Percentiles rank a stretch among this genome's conserved stretches.
These are phyloP conservation scores for Fomitiporia mediterranea DNA, from an alignment of 1,284 basidiomycete genomes.

Conservation along the genomic window DNA sequence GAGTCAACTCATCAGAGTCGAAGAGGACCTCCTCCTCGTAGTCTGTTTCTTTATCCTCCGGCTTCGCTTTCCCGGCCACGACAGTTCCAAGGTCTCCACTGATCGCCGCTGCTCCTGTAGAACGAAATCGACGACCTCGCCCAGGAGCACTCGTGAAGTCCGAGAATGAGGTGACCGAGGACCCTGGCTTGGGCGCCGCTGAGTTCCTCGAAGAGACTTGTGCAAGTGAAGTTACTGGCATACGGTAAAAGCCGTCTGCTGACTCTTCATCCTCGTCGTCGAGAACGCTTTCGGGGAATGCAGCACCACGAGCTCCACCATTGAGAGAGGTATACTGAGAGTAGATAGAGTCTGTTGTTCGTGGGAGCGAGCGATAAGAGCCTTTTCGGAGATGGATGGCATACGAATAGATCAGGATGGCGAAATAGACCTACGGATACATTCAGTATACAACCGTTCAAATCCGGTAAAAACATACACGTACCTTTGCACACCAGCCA, in stretches of 20 bases:
- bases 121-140: constrained; percentile 18
- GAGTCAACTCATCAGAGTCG: constrained; percentile 22
- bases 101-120: neutral
- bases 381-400: constrained; percentile 90
- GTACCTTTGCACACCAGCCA: constrained; percentile 89
- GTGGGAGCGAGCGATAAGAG: constrained; percentile 82
- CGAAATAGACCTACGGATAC: constrained; percentile 81
- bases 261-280: constrained; percentile 41
- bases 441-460: neutral
- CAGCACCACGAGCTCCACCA: constrained; percentile 39
- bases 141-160: constrained; percentile 55
- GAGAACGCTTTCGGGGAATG: constrained; percentile 42
- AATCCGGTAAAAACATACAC: constrained; percentile 23
- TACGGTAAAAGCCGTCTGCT: constrained; percentile 60
- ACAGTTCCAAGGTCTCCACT: neutral
- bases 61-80: constrained; percentile 5
- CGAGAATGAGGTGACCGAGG: constrained; percentile 44
- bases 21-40: constrained; percentile 22
- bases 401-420: constrained; percentile 88
- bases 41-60: constrained; percentile 17
- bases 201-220: constrained; percentile 19
- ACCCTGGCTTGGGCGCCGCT: constrained; percentile 27
- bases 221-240: constrained; percentile 44
- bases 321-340: constrained; percentile 28
- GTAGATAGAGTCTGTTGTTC: constrained; percentile 30